phyloP scores from a whole-genome alignment of 2,329 filamentous ascomycete genomes.

The Xylaria sp. region DNA sequence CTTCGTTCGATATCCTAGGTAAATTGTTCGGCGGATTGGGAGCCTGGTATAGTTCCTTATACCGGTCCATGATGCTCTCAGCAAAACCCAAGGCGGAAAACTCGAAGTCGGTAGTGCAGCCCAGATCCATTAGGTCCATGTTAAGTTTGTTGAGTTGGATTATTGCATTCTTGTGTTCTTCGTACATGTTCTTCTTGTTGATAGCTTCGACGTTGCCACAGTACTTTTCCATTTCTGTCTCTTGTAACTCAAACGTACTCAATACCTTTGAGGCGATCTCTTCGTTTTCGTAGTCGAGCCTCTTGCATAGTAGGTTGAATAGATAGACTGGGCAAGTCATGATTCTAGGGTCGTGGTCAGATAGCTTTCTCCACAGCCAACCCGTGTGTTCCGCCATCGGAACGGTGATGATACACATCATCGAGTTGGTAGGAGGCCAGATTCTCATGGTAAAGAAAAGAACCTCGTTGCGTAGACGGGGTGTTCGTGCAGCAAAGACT shows the following conservation, averaged over 20 bases:
- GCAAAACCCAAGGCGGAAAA: constrained; percentile 11
- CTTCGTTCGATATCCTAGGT: constrained; percentile 9
- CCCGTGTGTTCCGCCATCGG: background rate
- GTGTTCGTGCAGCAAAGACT: constrained; percentile 16
- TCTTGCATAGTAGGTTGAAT: constrained; percentile 9
- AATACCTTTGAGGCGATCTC: background rate
- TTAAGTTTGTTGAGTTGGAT: background rate
- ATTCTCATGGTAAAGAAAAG: constrained; percentile 10
- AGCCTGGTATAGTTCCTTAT: constrained; percentile 5
- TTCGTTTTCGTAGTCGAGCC: constrained; percentile 9
- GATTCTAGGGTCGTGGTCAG: background rate
- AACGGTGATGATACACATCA: constrained; percentile 17
- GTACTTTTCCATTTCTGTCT: background rate
- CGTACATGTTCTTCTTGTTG: background rate
- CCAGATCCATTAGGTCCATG: constrained; percentile 6
- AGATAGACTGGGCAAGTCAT: constrained; percentile 13
- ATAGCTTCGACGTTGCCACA: background rate
- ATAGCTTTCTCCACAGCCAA: background rate
- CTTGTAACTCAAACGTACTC: constrained; percentile 4
- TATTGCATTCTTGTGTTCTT: constrained; percentile 1
- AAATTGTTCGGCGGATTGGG: background rate
- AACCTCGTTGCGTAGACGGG: constrained; percentile 1
- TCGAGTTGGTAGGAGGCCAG: constrained; percentile 4
- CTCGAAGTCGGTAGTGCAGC: constrained; percentile 10
- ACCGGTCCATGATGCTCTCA: constrained; percentile 10